Evolutionary conservation across 495 filamentous ascomycete species (phyloP).

Genomic region (Xylaria flabelliformis): DNA sequence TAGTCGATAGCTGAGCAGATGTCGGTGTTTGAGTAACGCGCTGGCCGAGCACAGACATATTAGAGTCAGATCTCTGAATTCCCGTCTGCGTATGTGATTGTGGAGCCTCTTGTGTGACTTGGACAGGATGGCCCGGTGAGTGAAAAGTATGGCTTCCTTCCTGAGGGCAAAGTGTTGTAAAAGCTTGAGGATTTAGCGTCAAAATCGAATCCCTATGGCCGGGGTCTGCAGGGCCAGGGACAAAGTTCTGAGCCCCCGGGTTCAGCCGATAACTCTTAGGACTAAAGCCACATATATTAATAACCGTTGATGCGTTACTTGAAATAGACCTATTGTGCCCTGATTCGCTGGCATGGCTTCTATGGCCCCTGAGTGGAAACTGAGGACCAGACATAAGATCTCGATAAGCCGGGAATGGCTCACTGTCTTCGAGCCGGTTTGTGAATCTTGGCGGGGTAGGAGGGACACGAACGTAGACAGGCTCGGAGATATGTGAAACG

Average conservation of each 20-base stretch:
- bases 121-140: not conserved
- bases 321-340: not conserved
- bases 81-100: not conserved
- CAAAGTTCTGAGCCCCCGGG: constrained; percentile 13
- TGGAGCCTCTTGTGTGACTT: not conserved
- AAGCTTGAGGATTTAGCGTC: not conserved
- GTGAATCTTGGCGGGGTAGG: not conserved
- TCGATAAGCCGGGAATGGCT: constrained; percentile 25
- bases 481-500: not conserved
- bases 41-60: not conserved
- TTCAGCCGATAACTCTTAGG: not conserved
- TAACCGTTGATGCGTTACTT: constrained; percentile 8
- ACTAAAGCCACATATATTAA: not conserved
- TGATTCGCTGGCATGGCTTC: not conserved
- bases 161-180: no score
- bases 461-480: not conserved
- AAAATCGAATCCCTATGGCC: no score
- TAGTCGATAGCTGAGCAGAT: not conserved
- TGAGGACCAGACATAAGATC: constrained; percentile 20
- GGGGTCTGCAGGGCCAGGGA: not conserved
- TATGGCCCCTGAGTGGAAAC: not conserved
- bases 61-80: not conserved
- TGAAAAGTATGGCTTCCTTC: not conserved
- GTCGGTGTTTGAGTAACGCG: not conserved
- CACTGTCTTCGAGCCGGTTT: not conserved